Base-by-base conservation (phyloP, 306 rosid genomes). In the Comarum palustre region DNA sequence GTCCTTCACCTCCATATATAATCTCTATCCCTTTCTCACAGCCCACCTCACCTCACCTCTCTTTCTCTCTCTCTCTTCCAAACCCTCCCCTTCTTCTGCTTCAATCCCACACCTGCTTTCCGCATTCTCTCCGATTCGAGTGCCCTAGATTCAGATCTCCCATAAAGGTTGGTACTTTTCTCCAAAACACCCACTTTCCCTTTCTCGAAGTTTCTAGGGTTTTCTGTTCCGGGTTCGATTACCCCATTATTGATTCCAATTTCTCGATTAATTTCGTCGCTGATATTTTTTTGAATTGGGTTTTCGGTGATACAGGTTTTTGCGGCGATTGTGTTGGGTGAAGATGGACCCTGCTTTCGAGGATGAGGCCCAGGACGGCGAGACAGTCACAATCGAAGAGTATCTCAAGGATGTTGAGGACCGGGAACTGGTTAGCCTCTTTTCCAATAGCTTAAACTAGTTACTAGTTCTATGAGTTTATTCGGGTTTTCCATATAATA, bases 371-470 rank as follows among this genome's bases (percentile, higher is more conserved):
- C 42, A 32, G 0, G 66, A 32, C 25, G 66, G 83, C 29, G 97
- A 88, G 58, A 83, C 96, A 1, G 72, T 89, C 60, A 85, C 99
- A 22, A 86, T 95, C 73, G 61, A 80, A 47, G 99, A 95, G 87
- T 95, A 91, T 72, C 89, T 95, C 2, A 68, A 91, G 64, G 92
- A 82, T 71, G 89, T 88, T 41, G 99, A 95, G 86, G 96, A 95
- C 14, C 90, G 84, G 64, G 99, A 95, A 76, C 88, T 95, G 93
- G 99, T 91, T 20, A 29, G 75, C 72, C 46, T 75, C 76, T 75
- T 54, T 52, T 29, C 38, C 46, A 20, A 36, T 6, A 29, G 2
- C 13, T 3, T 6, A 43, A 2, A 11, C 57, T 60, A 10, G 36
- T 68, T 59, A 63, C 55, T 13, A 39, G 11, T 24, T n/a, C 15